Evolutionary conservation across 2,329 filamentous ascomycete genomes (phyloP).

Genomic region (Lecanoromycetidae sp.): DNA sequence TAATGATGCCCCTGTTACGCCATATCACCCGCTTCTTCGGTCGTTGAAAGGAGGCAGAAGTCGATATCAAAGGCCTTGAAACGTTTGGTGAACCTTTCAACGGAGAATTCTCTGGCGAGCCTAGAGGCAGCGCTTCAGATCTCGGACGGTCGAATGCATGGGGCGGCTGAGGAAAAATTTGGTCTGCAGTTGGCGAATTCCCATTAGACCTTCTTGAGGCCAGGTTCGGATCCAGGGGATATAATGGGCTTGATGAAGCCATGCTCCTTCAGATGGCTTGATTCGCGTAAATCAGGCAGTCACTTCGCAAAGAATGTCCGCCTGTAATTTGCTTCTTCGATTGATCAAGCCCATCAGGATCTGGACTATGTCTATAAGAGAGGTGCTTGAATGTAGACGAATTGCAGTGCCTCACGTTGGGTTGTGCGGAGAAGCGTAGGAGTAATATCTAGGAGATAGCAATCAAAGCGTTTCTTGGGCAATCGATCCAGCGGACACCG

Average conservation of each 20-base stretch:
- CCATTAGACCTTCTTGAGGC: neutral
- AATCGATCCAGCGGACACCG: too few relatives aligned
- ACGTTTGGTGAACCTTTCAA: constrained; percentile 23
- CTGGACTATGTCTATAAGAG: too few relatives aligned
- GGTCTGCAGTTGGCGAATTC: constrained; percentile 23
- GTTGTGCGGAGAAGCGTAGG: too few relatives aligned
- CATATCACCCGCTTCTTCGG: constrained; percentile 61
- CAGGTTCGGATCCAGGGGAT: constrained; percentile 10
- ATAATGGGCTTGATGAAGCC: constrained; percentile 3
- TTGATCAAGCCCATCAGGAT: neutral
- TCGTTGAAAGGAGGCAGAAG: constrained; percentile 24
- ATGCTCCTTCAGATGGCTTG: neutral
- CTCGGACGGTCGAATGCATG: constrained; percentile 21
- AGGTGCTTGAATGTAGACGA: too few relatives aligned
- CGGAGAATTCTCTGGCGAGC: constrained; percentile 9
- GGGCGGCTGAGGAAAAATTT: constrained; percentile 30
- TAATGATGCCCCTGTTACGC: constrained; percentile 63
- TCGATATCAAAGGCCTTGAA: constrained; percentile 38
- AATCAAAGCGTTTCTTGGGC: too few relatives aligned
- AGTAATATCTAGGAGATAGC: too few relatives aligned
- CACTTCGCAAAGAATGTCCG: neutral
- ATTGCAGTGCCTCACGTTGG: too few relatives aligned
- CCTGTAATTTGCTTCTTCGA: neutral
- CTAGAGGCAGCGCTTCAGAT: constrained; percentile 19
- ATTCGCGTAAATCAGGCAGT: neutral